A percentile compares a stretch with the other conserved stretches of the same genome.
Evolutionary conservation across 148 eudicot genomes (phyloP).

Genomic region (Silene conica): DNA sequence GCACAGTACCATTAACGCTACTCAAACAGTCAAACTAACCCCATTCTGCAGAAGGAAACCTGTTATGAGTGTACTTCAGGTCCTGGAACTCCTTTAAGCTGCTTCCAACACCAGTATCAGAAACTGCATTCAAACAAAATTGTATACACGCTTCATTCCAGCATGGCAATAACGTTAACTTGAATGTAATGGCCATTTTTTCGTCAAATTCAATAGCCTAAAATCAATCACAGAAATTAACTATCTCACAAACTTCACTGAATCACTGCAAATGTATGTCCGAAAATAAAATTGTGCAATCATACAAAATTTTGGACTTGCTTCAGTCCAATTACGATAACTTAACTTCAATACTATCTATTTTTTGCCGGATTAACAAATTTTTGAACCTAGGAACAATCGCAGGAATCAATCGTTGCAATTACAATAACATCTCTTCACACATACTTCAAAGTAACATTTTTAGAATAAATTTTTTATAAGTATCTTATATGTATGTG

Average conservation of each 20-base stretch:
- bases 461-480: no score
- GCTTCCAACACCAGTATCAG: slow-evolving; percentile 80
- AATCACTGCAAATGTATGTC: background rate
- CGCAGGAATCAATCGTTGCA: background rate
- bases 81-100: slow-evolving; percentile 59
- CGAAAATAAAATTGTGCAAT: background rate
- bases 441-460: no score
- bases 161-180: background rate
- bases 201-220: background rate
- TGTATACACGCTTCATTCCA: slow-evolving; percentile 14
- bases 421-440: no score
- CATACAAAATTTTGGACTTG: background rate
- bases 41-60: slow-evolving; percentile 32
- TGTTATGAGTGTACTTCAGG: slow-evolving; percentile 26
- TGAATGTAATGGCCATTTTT: background rate
- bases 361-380: background rate
- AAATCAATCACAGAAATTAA: background rate
- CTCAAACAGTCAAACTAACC: slow-evolving; percentile 34
- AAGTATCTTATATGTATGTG: no score
- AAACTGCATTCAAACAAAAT: slow-evolving; percentile 41
- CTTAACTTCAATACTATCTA: background rate
- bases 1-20: background rate
- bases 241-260: background rate
- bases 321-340: background rate
- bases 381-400: background rate